A percentile compares a stretch with the other conserved stretches of the same genome.
phyloP scores from a whole-genome alignment of 2,329 filamentous ascomycete genomes.

The Triangularia setosa region DNA sequence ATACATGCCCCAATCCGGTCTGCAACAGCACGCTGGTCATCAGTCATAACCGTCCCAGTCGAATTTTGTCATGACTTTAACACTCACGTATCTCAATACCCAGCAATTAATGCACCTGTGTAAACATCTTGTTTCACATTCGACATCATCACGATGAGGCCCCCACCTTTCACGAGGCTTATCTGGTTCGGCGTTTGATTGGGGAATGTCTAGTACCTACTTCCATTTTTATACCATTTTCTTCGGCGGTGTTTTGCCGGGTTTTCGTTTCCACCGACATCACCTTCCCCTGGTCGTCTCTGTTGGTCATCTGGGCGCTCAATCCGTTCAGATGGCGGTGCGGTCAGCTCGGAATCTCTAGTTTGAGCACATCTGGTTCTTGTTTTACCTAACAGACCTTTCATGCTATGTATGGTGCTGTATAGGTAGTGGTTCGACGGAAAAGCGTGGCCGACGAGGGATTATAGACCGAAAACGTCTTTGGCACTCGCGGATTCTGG shows the following conservation, averaged over 20 bases:
- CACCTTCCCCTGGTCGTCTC: slow-evolving; percentile 7
- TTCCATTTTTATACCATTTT: slow-evolving; percentile 20
- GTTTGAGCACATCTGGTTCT: neutral
- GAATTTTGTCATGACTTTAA: slow-evolving; percentile 31
- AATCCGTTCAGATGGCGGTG: neutral
- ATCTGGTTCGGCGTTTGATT: slow-evolving; percentile 42
- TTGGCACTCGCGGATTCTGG: slow-evolving; percentile 2
- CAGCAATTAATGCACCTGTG: slow-evolving; percentile 52
- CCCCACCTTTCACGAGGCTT: slow-evolving; percentile 38
- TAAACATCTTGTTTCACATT: slow-evolving; percentile 35
- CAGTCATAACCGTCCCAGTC: slow-evolving; percentile 55
- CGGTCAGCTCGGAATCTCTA: neutral
- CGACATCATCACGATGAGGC: slow-evolving; percentile 30
- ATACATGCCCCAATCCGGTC: slow-evolving; percentile 77
- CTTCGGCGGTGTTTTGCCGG: slow-evolving; percentile 10
- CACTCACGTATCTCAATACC: slow-evolving; percentile 51
- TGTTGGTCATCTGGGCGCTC: neutral
- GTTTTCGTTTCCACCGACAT: slow-evolving; percentile 7
- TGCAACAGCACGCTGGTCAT: slow-evolving; percentile 79
- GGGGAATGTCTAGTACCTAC: slow-evolving; percentile 24
- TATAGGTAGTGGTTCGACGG: neutral
- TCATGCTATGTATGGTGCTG: neutral
- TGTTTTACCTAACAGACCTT: neutral
- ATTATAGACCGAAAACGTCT: slow-evolving; percentile 4
- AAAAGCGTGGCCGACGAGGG: slow-evolving; percentile 1